Evolutionary conservation across 1,284 basidiomycete genomes (phyloP).

Genomic region (Moniliella sp.): DNA sequence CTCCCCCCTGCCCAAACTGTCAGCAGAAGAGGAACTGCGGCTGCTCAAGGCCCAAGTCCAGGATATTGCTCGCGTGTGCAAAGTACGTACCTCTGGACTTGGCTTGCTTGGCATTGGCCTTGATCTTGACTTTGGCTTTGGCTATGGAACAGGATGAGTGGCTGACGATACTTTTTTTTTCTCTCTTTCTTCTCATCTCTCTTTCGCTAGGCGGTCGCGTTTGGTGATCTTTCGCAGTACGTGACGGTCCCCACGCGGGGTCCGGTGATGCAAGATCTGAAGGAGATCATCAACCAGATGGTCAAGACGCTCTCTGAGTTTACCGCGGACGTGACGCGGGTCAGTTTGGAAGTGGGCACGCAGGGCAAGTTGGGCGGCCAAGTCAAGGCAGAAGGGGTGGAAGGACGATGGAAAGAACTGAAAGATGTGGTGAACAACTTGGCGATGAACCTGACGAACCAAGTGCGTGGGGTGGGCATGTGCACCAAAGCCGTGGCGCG

Average conservation of each 20-base stretch:
- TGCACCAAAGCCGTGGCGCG: conserved; percentile 89
- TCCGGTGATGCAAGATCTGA: conserved; percentile 88
- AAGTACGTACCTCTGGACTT: conserved; percentile 36
- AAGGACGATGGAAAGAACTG: too few relatives aligned
- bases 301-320: conserved; percentile 64
- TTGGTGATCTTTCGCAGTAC: conserved; percentile 79
- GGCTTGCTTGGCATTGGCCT: not conserved
- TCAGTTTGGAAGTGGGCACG: conserved; percentile 54
- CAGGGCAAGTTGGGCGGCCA: conserved; percentile 35
- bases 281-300: too few relatives aligned
- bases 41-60: conserved; percentile 69
- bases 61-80: too few relatives aligned
- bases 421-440: conserved; percentile 33
- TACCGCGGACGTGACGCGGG: conserved; percentile 78
- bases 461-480: conserved; percentile 77
- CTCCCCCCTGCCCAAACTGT: too few relatives aligned
- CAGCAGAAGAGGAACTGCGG: conserved; percentile 53
- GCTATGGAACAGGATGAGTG: not conserved
- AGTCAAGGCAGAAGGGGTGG: conserved; percentile 32
- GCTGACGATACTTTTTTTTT: too few relatives aligned
- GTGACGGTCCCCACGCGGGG: conserved; percentile 88
- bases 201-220: conserved; percentile 69
- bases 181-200: too few relatives aligned
- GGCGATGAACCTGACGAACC: conserved; percentile 48
- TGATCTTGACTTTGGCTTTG: not conserved